Evolutionary conservation across 108 stramenopile species (phyloP), one percentile per base, ranked within the genome.

Genomic region (Aureococcus anophagefferens): DNA sequence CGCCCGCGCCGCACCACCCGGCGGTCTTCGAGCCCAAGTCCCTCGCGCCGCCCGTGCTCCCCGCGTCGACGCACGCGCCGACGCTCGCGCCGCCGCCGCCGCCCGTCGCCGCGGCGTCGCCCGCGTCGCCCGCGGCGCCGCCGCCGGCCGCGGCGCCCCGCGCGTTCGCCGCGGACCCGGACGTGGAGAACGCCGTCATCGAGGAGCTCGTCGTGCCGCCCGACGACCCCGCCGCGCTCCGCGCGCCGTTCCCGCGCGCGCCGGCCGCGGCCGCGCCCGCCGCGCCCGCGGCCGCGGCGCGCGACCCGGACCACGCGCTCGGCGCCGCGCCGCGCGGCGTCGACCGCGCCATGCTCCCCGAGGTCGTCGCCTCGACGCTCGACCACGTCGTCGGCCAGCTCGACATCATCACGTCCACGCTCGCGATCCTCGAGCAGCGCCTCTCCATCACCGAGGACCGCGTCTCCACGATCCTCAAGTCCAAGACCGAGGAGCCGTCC

Each of bases 331-430:
- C 33, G 45, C 5, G 13, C 9, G 51, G 37, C 44, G 35, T 77
- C 34, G 44, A 65, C 67, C 66, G 72, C 29, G 76, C 46, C 5
- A 51, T 46, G 30, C 65, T 80, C 62, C 80, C 80, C 25, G 80
- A 74, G 65, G 77, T 70, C 21, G 35, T 80, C 68, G 77, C 71
- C 13, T 71, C 71, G n/a, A 78, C 80, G n/a, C 75, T 80, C 30
- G 77, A 80, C 62, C 80, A 80, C 46, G 77, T 80, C 51, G 80
- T 80, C n/a, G 80, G 80, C 25, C 80, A 80, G 37, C 67, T 79
- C 30, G 79, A 79, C 37, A 63, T 75, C 59, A 31, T 80, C 33
- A 80, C 80, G 30, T 32, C 69, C n/a, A 80, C 80, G 18, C 36
- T 80, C 30, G 70, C 62, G 15, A 32, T 75, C 13, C 29, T 80